Base-by-base conservation (phyloP, 192 early-diverging fungal species). In the Backusella liffmaniae region DNA sequence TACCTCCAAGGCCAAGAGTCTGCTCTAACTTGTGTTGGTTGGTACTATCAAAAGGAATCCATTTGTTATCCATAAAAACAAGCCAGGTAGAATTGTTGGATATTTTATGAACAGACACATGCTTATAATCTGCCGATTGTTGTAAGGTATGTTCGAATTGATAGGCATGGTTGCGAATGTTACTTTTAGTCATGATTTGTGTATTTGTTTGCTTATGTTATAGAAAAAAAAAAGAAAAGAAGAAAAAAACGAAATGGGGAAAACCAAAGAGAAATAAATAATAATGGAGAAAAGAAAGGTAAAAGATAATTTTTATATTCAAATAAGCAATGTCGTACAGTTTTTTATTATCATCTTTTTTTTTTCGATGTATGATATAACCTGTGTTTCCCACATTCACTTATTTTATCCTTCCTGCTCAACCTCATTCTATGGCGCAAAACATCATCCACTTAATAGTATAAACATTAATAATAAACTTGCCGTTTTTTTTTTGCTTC, bases 1-100 rank as follows among this genome's bases (percentile, higher is more conserved):
- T 78, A 15, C 77, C 77, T 12, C 72, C 72, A 5, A 73, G 66
- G n/a, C 71, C 72, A n/a, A 78, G 77, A 2, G 72, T 73, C n/a
- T 78, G 77, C 39, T 78, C 77, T 30, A 78, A 29, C 69, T 78
- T 78, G 29, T 73, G 62, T 21, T 78, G 77, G 21, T 78, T 78
- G 29, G 42, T 4, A 16, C 26, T 62, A 35, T 72, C 77, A 74
- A 78, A 78, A 4, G 77, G 77, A 0, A 73, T 66, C 77, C 77
- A 78, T 18, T 53, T 69, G 30, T 35, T 49, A n/a, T 32, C 34
- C 51, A 78, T 30, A 59, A 73, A 78, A 5, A 78, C 77, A 5
- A 78, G 67, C 77, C 77, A 78, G 4, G 77, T 78, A 35, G 34
- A 78, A 32, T 78, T 72, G 32, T 69, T 37, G 6, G 67, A n/a